phyloP scores from a whole-genome alignment of 768 basidiomycete species.

The Udeniomyces megalosporus region DNA sequence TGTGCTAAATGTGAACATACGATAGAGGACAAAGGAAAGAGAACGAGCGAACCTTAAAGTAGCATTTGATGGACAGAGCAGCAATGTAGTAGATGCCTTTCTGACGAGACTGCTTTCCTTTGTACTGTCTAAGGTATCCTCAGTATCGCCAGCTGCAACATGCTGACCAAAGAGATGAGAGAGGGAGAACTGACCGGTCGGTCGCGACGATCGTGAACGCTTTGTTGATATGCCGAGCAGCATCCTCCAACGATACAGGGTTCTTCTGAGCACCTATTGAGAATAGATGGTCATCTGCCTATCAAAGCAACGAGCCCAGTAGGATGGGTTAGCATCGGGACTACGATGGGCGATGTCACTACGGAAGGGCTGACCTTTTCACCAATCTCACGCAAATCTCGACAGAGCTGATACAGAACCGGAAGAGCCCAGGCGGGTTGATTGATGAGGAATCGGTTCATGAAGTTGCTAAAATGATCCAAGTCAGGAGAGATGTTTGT shows the following conservation, averaged over 20 bases:
- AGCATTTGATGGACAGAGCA: conserved; percentile 75
- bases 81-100: conserved; percentile 94
- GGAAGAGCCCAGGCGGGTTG: conserved; percentile 78
- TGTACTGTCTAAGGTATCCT: conserved; percentile 26
- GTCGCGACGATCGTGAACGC: conserved; percentile 79
- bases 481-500: conserved; percentile 13
- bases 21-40: background rate
- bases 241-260: conserved; percentile 64
- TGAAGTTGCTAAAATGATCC: conserved; percentile 19
- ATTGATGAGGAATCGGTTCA: conserved; percentile 45
- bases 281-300: conserved; percentile 12
- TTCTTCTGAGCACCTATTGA: conserved; percentile 15
- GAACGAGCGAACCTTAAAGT: conserved; percentile 58
- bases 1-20: background rate
- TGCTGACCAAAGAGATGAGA: too few species aligned
- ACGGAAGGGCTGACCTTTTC: conserved; percentile 55
- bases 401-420: conserved; percentile 60
- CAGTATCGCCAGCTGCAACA: too few species aligned
- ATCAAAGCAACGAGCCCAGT: background rate
- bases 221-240: conserved; percentile 69
- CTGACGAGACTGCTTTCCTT: conserved; percentile 42
- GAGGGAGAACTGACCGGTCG: conserved; percentile 41
- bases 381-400: conserved; percentile 70
- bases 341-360: too few species aligned
- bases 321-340: conserved; percentile 7